A percentile compares a stretch with the other conserved stretches of the same genome.
phyloP scores from a whole-genome alignment of 768 basidiomycete species.

The Tricholoma saponaceum region DNA sequence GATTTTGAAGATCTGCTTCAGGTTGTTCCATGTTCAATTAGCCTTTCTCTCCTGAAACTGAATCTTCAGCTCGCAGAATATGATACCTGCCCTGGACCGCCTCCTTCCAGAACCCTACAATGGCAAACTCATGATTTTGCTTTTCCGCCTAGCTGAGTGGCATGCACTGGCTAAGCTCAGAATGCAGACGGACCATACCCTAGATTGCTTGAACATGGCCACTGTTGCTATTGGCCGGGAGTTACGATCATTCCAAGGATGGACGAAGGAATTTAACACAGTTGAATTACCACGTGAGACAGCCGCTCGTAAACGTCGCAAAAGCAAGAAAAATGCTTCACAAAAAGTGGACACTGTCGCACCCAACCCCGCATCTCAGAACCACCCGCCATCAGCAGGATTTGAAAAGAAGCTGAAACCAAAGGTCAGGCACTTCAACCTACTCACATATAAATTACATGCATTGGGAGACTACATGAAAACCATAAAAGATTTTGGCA shows the following conservation, averaged over 20 bases:
- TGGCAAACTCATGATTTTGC: too few relatives aligned
- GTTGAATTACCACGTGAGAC: constrained; percentile 1
- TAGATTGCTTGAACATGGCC: constrained; percentile 13
- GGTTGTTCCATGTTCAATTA: constrained; percentile 5
- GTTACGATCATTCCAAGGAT: constrained; percentile 6
- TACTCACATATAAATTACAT: constrained; percentile 27
- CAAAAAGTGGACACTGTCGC: background rate
- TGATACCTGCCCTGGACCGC: constrained; percentile 31
- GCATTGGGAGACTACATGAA: constrained; percentile 22
- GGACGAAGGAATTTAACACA: constrained; percentile 18
- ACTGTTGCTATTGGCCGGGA: constrained; percentile 17
- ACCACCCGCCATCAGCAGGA: background rate
- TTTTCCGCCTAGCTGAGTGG: too few relatives aligned
- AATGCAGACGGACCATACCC: constrained; percentile 22
- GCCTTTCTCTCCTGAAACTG: background rate
- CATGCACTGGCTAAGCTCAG: constrained; percentile 26
- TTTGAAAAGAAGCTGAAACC: background rate
- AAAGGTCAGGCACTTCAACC: constrained; percentile 17
- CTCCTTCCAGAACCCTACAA: too few relatives aligned
- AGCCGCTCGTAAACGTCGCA: background rate
- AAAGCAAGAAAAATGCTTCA: constrained; percentile 1
- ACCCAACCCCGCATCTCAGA: background rate
- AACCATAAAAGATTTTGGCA: constrained; percentile 16
- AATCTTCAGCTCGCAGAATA: constrained; percentile 15
- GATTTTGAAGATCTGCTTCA: constrained; percentile 28